Conservation (phyloP, 1,139 yeast species). For the Hansenula anomala region DNA sequence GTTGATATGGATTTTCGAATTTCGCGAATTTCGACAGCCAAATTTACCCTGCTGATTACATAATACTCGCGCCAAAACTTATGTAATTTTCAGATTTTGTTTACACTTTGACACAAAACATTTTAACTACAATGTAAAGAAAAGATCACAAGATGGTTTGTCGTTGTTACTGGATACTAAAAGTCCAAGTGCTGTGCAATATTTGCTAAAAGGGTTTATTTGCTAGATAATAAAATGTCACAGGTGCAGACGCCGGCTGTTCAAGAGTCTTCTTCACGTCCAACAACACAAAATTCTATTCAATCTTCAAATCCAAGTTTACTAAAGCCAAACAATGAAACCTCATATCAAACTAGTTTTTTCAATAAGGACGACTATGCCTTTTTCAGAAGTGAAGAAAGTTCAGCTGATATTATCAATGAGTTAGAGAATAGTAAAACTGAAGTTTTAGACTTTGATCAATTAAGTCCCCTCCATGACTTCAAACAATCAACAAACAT, state of each 20-base stretch:
- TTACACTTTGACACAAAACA: no score
- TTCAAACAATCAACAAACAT: background rate
- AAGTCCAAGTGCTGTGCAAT: no score
- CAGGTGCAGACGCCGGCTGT: background rate
- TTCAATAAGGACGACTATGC: background rate
- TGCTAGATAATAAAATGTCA: no score
- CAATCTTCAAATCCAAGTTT: slow-evolving; percentile 15
- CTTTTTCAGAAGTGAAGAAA: no score
- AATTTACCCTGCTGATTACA: background rate
- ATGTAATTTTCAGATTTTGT: no score
- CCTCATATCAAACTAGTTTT: background rate
- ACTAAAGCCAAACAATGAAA: background rate
- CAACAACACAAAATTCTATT: slow-evolving; percentile 11
- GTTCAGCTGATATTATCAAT: slow-evolving; percentile 3
- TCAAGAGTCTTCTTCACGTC: slow-evolving; percentile 2
- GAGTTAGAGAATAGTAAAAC: no score
- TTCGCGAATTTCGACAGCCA: no score
- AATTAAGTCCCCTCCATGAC: background rate
- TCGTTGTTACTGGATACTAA: no score
- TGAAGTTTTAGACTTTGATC: background rate
- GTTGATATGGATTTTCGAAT: background rate
- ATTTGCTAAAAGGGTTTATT: no score
- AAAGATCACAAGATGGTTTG: no score
- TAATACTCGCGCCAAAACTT: background rate
- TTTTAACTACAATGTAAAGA: no score